Conservation (phyloP, 441 rosid species). For the Eutrema salsugineum region DNA sequence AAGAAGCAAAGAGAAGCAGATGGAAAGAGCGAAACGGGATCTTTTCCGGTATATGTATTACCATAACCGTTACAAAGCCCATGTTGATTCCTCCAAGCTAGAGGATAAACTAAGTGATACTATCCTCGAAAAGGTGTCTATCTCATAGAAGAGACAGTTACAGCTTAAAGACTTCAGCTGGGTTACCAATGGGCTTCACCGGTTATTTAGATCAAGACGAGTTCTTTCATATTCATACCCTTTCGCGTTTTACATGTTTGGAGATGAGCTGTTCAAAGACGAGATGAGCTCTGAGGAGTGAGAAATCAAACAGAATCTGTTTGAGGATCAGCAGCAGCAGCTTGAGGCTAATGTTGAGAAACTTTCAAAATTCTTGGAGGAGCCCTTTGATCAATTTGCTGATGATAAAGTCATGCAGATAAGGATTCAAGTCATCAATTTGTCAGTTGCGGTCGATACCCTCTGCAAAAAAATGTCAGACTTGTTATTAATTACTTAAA, state of each 20-base stretch:
- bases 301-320: conserved; percentile 47
- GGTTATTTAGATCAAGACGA: conserved; percentile 57
- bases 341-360: conserved; percentile 67
- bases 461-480: conserved; percentile 67
- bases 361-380: conserved; percentile 59
- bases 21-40: conserved; percentile 42
- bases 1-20: conserved; percentile 38
- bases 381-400: conserved; percentile 45
- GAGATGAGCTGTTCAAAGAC: conserved; percentile 47
- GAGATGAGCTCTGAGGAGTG: conserved; percentile 47
- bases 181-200: conserved; percentile 48
- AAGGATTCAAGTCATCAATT: conserved; percentile 45
- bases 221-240: conserved; percentile 63
- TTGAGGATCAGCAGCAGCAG: conserved; percentile 84
- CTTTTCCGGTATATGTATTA: conserved; percentile 62
- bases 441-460: conserved; percentile 47
- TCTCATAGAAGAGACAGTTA: conserved; percentile 41
- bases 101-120: conserved; percentile 47
- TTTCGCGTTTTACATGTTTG: conserved; percentile 73
- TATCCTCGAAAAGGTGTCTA: conserved; percentile 36
- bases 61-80: conserved; percentile 66
- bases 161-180: conserved; percentile 56
- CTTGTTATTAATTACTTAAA: not conserved
- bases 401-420: conserved; percentile 38
- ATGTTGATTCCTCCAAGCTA: conserved; percentile 62